Evolutionary conservation across 495 filamentous ascomycete species (phyloP).

Genomic region (Eremomyces bilateralis): DNA sequence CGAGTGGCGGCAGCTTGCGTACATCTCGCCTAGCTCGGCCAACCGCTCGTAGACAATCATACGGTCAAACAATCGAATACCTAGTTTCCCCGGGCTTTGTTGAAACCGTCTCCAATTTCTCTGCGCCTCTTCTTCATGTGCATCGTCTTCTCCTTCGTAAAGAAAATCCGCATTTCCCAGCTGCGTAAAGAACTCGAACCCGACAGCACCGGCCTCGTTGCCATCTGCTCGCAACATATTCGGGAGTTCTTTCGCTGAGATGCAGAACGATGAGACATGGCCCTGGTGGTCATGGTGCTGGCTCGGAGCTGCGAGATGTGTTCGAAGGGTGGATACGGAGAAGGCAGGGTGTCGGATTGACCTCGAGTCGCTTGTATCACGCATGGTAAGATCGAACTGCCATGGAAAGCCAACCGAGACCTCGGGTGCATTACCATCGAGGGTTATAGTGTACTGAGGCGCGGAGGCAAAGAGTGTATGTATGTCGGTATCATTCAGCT

Average conservation of each 20-base stretch:
- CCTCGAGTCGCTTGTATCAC: slow-evolving; percentile 38
- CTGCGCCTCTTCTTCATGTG: slow-evolving; percentile 10
- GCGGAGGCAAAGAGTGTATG: slow-evolving; percentile 57
- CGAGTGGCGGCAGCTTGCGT: slow-evolving; percentile 18
- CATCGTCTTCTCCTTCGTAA: slow-evolving; percentile 16
- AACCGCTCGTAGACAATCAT: slow-evolving; percentile 25
- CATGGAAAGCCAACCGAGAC: slow-evolving; percentile 50
- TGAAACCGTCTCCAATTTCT: slow-evolving; percentile 15
- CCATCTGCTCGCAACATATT: slow-evolving; percentile 59
- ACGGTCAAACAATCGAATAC: slow-evolving; percentile 23
- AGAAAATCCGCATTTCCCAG: slow-evolving; percentile 40
- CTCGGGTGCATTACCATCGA: slow-evolving; percentile 30
- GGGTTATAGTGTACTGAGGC: slow-evolving; percentile 41
- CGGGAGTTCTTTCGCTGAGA: slow-evolving; percentile 36
- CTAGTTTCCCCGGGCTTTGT: slow-evolving; percentile 18
- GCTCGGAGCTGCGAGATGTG: slow-evolving; percentile 22
- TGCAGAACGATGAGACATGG: no score
- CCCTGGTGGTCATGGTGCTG: slow-evolving; percentile 16
- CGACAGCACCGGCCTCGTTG: slow-evolving; percentile 49
- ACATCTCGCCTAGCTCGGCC: slow-evolving; percentile 21
- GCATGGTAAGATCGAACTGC: slow-evolving; percentile 38
- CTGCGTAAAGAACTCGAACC: slow-evolving; percentile 54
- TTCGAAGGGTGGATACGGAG: slow-evolving; percentile 25
- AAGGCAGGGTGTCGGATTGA: slow-evolving; percentile 25
- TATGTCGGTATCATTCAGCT: slow-evolving; percentile 37